Evolutionary conservation across 495 filamentous ascomycete genomes (phyloP).

Genomic region (Penicillium bovifimosum): DNA sequence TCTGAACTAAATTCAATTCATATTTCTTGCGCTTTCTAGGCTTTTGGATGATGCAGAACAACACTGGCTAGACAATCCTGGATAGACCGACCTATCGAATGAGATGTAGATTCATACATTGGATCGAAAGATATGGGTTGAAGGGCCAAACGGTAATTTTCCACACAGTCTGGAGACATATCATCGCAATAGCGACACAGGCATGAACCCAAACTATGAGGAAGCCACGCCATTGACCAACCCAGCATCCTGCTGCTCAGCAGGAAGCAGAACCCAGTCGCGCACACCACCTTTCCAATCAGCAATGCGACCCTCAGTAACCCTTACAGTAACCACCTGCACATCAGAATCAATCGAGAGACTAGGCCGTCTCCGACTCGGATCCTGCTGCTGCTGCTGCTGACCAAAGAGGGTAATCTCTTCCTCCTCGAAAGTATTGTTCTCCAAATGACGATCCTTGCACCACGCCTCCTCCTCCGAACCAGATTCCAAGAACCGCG

Average conservation of each 20-base stretch:
- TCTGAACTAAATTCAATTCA: background rate
- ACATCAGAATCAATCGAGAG: slow-evolving; percentile 67
- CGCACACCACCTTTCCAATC: slow-evolving; percentile 77
- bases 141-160: background rate
- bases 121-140: no score
- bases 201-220: slow-evolving; percentile 5
- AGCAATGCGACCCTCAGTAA: slow-evolving; percentile 68
- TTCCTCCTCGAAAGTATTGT: slow-evolving; percentile 71
- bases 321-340: slow-evolving; percentile 66
- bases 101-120: background rate
- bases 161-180: background rate
- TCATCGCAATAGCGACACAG: background rate
- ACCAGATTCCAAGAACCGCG: slow-evolving; percentile 61
- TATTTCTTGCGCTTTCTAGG: background rate
- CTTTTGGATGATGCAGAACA: background rate
- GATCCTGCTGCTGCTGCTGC: slow-evolving; percentile 24
- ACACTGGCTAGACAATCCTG: background rate
- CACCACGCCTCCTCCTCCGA: slow-evolving; percentile 80
- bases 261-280: slow-evolving; percentile 58
- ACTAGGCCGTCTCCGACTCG: slow-evolving; percentile 31
- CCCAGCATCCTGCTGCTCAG: slow-evolving; percentile 20
- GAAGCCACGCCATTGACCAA: slow-evolving; percentile 37
- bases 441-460: slow-evolving; percentile 75
- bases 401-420: slow-evolving; percentile 44
- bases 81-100: background rate